Base-by-base conservation (phyloP, 2,329 filamentous ascomycete genomes). In the Trichoderma sp. region DNA sequence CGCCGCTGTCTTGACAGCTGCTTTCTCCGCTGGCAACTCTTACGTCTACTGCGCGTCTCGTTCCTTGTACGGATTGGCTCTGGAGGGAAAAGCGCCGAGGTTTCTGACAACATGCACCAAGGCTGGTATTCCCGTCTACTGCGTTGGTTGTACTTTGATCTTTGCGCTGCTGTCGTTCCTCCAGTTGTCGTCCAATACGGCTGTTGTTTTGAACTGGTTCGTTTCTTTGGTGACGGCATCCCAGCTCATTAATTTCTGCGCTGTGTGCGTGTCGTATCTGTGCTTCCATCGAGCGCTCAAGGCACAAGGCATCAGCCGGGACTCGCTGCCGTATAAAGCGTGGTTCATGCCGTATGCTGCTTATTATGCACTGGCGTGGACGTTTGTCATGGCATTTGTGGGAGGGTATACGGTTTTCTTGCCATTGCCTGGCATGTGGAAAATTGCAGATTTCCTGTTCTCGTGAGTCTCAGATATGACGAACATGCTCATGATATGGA, bases 321-420 rank as follows among this genome's bases (percentile, higher is more conserved):
- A 88, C 46, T 84, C 83, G 0, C 80, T 95, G n/a, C 91, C 91
- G 0, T 94, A 93, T 80, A 89, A 85, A 71, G 88, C 88, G 0
- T 84, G 84, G 71, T 83, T 87, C 54, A 91, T 94, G 81, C 92
- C 92, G 2, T 94, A 89, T 73, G 84, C 87, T 0, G 91, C 91
- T 0, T 94, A 86, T 75, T 88, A 89, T 59, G 89, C 87, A 0
- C 79, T 93, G 6, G 76, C 81, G 0, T 87, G 86, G 30, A 91
- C 89, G 1, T 86, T 87, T 59, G 77, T 91, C 71, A 94, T 95
- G 89, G 86, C 89, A 0, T 88, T 94, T 73, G 88, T 94, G 1
- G 88, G 90, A 10, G 92, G 92, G 0, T 95, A 94, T 71, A 85
- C 89, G 0, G 90, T 94, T 1, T 96, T 95, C 74, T 77, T 94